A percentile compares a stretch with the other conserved stretches of the same genome.
phyloP scores from a whole-genome alignment of 108 stramenopile genomes.

The Cyclostephanos tholiformis region DNA sequence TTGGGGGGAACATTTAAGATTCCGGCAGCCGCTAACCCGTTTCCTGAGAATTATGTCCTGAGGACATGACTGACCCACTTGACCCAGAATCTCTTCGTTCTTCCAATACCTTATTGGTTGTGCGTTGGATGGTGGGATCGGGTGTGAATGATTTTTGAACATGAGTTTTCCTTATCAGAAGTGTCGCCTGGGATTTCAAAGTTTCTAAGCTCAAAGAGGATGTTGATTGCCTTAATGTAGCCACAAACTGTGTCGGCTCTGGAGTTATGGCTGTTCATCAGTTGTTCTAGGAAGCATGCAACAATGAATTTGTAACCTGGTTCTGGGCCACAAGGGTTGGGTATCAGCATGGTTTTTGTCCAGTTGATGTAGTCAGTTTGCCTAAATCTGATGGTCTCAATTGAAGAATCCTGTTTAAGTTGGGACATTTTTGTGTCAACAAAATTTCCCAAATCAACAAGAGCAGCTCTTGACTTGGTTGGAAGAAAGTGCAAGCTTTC shows the following conservation, averaged over 20 bases:
- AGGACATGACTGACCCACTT: no score
- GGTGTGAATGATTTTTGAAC: neutral
- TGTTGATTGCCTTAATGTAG: conserved; percentile 1
- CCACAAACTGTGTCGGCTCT: neutral
- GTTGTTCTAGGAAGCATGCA: neutral
- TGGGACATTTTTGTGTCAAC: conserved; percentile 4
- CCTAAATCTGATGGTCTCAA: conserved; percentile 19
- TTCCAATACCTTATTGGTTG: neutral
- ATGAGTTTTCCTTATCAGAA: neutral
- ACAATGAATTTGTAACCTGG: neutral
- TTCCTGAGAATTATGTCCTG: no score
- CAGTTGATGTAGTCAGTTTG: conserved; percentile 18
- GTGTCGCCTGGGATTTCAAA: neutral
- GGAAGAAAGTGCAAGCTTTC: neutral
- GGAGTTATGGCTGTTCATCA: neutral
- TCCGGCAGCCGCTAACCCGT: no score
- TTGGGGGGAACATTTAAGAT: no score
- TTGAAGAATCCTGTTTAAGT: neutral
- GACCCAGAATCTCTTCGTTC: no score
- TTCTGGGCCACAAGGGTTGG: neutral
- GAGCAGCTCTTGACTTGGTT: no score
- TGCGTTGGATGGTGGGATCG: conserved; percentile 1
- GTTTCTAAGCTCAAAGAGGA: neutral
- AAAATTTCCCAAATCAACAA: no score
- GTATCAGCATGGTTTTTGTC: neutral